Evolutionary conservation across 768 basidiomycete species (phyloP), one percentile per base, ranked within the genome.

Genomic region (Pleurotus cornucopiae): DNA sequence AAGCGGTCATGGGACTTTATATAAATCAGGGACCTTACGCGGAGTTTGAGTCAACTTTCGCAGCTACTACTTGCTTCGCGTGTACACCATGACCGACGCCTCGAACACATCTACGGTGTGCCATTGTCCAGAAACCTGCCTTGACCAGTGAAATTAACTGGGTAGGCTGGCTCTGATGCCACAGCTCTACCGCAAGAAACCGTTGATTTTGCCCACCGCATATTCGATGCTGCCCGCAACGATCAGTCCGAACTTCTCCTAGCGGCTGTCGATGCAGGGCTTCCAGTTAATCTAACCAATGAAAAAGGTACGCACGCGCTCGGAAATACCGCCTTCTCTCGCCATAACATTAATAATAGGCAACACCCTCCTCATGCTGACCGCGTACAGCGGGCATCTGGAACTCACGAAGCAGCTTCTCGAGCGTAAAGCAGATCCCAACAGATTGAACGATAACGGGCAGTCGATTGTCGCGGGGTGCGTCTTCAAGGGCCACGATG

Each of bases 311-410:
- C 49, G 40, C 13, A 43, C 37, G 20, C 49, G 34, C 51, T 39
- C 12, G 34, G 6, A 20, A 21, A 18, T 13, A 23, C 2, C 14
- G 6, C 16, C 43, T 4, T 26, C 7, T 41, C 23, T 40, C 30
- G 30, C 30, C 30, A 11, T 34, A 34, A 34, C 30, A 0, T n/a
- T 38, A 40, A 34, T 40, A 37, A 23, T 63, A 85, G 89, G 90
- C 18, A 91, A 91, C 66, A 88, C 88, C 4, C 73, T 92, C 5
- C 71, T 91, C 53, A 91, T 91, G 88, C 79, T 90, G 49, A 84
- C 86, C 2, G 80, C 89, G 2, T 91, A 91, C 64, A 76, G 82
- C 18, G 89, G 89, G 1, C 86, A 90, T 61, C 67, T 71, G 0
- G 70, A 75, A 1, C 78, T 88, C 16, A 71, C 80, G 1, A 71